Percentiles rank a stretch among this genome's conserved stretches.
These are phyloP conservation scores for Pseudofabraea citricarpa DNA, from an alignment of 2,329 filamentous ascomycete genomes.

Conservation along the genomic window DNA sequence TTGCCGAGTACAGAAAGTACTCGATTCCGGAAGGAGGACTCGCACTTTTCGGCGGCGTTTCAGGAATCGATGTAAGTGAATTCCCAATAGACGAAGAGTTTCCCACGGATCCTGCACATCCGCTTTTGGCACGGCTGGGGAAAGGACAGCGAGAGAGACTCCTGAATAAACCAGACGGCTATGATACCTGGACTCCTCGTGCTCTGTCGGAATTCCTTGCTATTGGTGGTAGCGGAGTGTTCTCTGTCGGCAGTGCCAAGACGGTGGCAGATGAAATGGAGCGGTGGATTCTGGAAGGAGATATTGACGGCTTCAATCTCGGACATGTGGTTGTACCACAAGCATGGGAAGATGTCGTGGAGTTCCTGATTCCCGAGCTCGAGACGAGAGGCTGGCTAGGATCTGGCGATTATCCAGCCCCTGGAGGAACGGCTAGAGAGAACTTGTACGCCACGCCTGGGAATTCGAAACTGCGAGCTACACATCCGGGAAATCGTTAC, in stretches of 20 bases:
- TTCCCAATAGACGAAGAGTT: conserved; percentile 56
- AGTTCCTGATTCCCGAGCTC: conserved; percentile 59
- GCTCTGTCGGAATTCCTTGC: conserved; percentile 64
- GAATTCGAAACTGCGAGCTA: conserved; percentile 41
- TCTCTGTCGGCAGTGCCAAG: conserved; percentile 57
- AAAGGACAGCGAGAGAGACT: conserved; percentile 34
- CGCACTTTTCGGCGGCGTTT: conserved; percentile 68
- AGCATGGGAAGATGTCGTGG: conserved; percentile 61
- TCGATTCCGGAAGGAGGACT: conserved; percentile 60
- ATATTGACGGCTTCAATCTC: conserved; percentile 71
- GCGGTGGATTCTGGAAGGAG: conserved; percentile 60
- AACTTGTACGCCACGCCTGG: conserved; percentile 50
- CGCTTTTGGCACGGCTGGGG: conserved; percentile 37
- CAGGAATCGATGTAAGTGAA: conserved; percentile 54
- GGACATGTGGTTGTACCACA: conserved; percentile 62
- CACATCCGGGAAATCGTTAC: conserved; percentile 30
- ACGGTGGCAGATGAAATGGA: conserved; percentile 65
- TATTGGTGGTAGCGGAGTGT: conserved; percentile 61
- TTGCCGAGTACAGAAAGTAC: conserved; percentile 53
- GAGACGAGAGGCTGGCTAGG: conserved; percentile 47
- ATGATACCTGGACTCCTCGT: conserved; percentile 64
- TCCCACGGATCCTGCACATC: conserved; percentile 34
- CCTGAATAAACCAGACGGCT: conserved; percentile 51
- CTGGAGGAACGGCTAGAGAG: conserved; percentile 52
- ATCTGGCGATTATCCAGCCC: conserved; percentile 42